Evolutionary conservation across 116 monocot genomes (phyloP).

Genomic region (Trichopus zeylanicus): DNA sequence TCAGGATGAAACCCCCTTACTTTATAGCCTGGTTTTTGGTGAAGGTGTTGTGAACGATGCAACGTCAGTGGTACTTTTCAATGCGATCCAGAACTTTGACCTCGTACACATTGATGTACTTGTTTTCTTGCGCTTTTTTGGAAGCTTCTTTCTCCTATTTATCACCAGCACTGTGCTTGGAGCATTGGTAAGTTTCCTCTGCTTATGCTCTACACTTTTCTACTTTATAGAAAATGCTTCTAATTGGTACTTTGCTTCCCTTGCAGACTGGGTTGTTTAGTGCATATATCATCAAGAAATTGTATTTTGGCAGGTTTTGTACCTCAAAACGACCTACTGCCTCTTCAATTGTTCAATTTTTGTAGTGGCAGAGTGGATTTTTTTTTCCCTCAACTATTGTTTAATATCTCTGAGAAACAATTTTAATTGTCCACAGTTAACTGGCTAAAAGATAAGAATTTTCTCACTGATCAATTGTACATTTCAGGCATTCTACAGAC

Average conservation of each 20-base stretch:
- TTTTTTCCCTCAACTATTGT: too few species aligned
- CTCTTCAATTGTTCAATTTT: too few species aligned
- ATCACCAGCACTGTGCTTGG: conserved; percentile 80
- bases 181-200: conserved; percentile 52
- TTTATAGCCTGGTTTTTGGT: conserved; percentile 95
- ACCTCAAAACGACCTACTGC: too few species aligned
- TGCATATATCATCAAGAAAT: conserved; percentile 84
- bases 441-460: too few species aligned
- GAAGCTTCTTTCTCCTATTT: conserved; percentile 78
- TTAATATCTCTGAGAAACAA: too few species aligned
- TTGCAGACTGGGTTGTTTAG: conserved; percentile 80
- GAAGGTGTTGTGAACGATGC: conserved; percentile 99
- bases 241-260: neutral
- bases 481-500: conserved; percentile 93
- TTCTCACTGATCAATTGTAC: neutral
- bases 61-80: conserved; percentile 95
- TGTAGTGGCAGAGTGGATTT: too few species aligned
- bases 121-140: conserved; percentile 46
- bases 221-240: neutral
- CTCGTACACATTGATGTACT: conserved; percentile 57
- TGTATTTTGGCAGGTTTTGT: conserved; percentile 88
- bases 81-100: conserved; percentile 89
- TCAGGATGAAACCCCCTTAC: conserved; percentile 89
- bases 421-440: too few species aligned
- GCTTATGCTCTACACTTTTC: neutral